Evolutionary conservation across 306 rosid genomes (phyloP), one percentile per base, ranked within the genome.

Genomic region (Adenanthera pavonina): DNA sequence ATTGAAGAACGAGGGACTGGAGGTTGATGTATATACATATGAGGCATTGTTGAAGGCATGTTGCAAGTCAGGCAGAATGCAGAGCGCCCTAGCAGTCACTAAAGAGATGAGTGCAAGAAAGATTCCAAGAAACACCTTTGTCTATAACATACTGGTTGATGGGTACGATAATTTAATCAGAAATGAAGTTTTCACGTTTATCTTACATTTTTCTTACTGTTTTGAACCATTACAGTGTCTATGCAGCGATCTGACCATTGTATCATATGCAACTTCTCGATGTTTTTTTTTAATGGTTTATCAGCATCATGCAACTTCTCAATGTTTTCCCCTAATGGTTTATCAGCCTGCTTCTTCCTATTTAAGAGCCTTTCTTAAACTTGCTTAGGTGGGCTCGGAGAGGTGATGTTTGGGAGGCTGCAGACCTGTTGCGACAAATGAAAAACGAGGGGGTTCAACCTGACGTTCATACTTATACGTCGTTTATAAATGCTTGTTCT

Each of bases 351-450:
- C 68, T 64, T 51, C 25, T 62, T 57, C 54, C 34, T 67, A 48
- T 43, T 76, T 40, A 78, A 54, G 40, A 72, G 72, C 77, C 46
- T 57, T 78, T 51, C 61, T 85, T 76, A 44, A 69, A 62, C 25
- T 44, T 77, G 59, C 62, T 57, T 87, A 93, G 99, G 80, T 95
- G 98, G 98, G 98, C 97, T 78, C 93, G 99, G 83, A 89, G 97
- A 83, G 97, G 99, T 61, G 99, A 95, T 64, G 91, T 95, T 83
- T 95, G 99, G 99, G 99, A 95, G 92, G 99, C 99, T 75, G 92
- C 99, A 57, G 99, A 95, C 87, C 86, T 95, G 87, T 90, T 95
- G 92, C 94, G 90, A 86, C 98, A 92, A 67, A 95, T 95, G 99
- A 93, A 84, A 86, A 82, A 56, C 83, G 99, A 92, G 84, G 91